phyloP scores from a whole-genome alignment of 768 basidiomycete species.

The Amanita phalloides region DNA sequence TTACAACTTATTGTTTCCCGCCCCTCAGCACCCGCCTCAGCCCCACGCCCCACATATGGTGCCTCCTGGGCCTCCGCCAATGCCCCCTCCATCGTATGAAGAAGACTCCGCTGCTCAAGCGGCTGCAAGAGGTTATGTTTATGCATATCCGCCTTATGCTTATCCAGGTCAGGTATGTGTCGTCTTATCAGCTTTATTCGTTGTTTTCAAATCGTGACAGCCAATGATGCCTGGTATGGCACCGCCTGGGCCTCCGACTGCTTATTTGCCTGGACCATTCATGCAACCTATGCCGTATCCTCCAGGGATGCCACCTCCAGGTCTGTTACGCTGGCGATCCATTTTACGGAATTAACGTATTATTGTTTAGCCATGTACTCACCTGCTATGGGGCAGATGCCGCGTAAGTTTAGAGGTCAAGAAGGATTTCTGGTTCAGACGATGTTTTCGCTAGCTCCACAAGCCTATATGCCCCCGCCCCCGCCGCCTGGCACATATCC shows the following conservation, averaged over 20 bases:
- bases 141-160: conserved; percentile 65
- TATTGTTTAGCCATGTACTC: conserved; percentile 64
- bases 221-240: conserved; percentile 84
- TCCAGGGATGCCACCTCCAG: conserved; percentile 68
- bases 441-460: conserved; percentile 35
- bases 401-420: conserved; percentile 44
- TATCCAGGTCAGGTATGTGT: conserved; percentile 64
- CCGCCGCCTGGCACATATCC: conserved; percentile 71
- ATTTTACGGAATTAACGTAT: neutral
- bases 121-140: conserved; percentile 53
- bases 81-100: conserved; percentile 70
- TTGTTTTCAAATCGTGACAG: conserved; percentile 19
- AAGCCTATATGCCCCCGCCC: conserved; percentile 70
- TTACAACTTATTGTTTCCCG: conserved; percentile 69
- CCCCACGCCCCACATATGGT: conserved; percentile 57
- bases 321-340: conserved; percentile 20
- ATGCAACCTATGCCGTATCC: conserved; percentile 85
- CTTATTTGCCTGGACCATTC: conserved; percentile 71
- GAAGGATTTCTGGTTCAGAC: conserved; percentile 5
- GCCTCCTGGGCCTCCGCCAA: conserved; percentile 55
- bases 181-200: conserved; percentile 1
- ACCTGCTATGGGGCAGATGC: conserved; percentile 81
- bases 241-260: conserved; percentile 65
- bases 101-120: conserved; percentile 60
- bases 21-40: conserved; percentile 47